A percentile compares a stretch with the other conserved stretches of the same genome.
Conservation (phyloP, 179 eudicot genomes). For the Camellia oleifera region DNA sequence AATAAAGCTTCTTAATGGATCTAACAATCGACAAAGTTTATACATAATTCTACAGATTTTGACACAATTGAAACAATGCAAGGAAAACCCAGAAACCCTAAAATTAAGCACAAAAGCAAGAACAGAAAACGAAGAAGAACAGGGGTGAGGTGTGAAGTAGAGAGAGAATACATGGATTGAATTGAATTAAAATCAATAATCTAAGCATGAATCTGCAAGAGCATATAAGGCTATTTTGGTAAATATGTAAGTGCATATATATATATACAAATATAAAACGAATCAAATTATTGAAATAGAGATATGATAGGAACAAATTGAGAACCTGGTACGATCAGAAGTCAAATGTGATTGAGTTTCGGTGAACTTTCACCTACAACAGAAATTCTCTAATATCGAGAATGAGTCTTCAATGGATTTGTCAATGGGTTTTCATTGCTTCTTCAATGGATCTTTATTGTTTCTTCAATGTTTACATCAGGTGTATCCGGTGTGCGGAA, state of each 20-base stretch:
- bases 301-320: too few species aligned
- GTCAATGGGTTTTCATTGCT: too few species aligned
- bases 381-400: neutral
- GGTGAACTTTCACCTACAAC: neutral
- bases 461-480: too few species aligned
- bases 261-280: neutral
- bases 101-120: neutral
- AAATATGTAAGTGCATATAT: neutral
- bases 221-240: neutral
- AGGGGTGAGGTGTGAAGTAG: neutral
- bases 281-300: neutral
- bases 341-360: neutral
- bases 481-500: too few species aligned
- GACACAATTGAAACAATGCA: neutral
- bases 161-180: neutral
- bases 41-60: neutral
- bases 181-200: neutral
- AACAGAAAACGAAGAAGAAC: neutral
- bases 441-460: too few species aligned
- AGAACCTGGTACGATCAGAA: constrained; percentile 10
- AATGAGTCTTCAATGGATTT: neutral
- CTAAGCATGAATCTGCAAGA: neutral
- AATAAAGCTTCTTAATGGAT: neutral
- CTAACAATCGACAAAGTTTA: neutral
- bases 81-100: neutral